Base-by-base conservation (phyloP, 106 monocot species). In the Amphibolis antarctica region DNA sequence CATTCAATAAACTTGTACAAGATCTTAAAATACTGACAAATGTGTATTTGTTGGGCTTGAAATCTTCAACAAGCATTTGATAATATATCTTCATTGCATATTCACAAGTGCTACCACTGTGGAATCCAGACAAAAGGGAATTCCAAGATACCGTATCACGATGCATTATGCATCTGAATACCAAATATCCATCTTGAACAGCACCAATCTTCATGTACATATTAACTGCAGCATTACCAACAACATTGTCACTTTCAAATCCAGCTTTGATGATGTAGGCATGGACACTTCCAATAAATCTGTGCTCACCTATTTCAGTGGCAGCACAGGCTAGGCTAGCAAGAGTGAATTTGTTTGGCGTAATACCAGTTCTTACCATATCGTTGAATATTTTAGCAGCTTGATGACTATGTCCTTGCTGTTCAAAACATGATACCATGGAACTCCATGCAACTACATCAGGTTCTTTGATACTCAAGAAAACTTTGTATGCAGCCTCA, bases 381-480 rank as follows among this genome's bases (percentile, higher is more conserved):
- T 54, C 44, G 14, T 21, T 50, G 44, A 77, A 84, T 42, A 77
- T 36, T 18, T 71, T 44, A 61, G 71, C 13, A 25, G 80, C 83
- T 66, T 83, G 72, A 28, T 21, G 1, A 24, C 17, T 17, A 66
- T 19, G 51, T 10, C 65, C 75, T 62, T 73, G 68, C 48, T 56
- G 53, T 54, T 69, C 64, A 27, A 69, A 73, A 36, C 76, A 73
- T 1, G 81, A 73, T 44, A 81, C 65, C 75, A 83, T 83, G 27
- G 72, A 60, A 42, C 56, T 83, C 78, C 79, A 84, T 59, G 66
- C 55, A 30, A 80, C 77, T n/a, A 80, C 64, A 66, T 84, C 80
- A 28, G 74, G 58, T 19, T 64, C 63, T 61, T 44, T 10, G 11
- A 75, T 72, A 48, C 47, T 70, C 29, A 12, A 53, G 66, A 80